A percentile compares a stretch with the other conserved stretches of the same genome.
These are phyloP conservation scores for Lanmaoa pseudosensibilis DNA, from an alignment of 768 basidiomycete genomes.

Conservation along the genomic window DNA sequence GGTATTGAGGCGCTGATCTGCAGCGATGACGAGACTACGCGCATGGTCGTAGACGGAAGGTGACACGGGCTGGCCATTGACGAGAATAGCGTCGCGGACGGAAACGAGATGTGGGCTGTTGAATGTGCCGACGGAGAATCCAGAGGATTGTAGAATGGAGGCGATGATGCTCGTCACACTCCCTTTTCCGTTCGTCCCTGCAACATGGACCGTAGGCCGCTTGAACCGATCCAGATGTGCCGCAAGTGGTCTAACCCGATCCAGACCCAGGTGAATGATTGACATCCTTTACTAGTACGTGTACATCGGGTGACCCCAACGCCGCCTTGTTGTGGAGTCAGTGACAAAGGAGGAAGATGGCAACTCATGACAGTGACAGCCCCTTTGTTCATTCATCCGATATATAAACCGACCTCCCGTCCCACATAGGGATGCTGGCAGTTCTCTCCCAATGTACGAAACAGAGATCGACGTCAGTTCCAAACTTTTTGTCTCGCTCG, in stretches of 20 bases:
- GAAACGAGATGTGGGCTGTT: conserved; percentile 90
- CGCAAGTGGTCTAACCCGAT: conserved; percentile 56
- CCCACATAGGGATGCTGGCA: neutral
- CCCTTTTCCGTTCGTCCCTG: conserved; percentile 98
- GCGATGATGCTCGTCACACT: conserved; percentile 83
- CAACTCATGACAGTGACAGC: neutral
- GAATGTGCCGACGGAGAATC: conserved; percentile 73
- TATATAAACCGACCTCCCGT: conserved; percentile 1
- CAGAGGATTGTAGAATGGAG: conserved; percentile 63
- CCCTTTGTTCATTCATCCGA: neutral
- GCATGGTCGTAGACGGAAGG: conserved; percentile 46
- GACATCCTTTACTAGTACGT: conserved; percentile 46
- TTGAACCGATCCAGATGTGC: conserved; percentile 57
- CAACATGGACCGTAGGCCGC: conserved; percentile 84
- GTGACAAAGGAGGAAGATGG: neutral
- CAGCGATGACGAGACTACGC: conserved; percentile 46
- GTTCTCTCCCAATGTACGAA: conserved; percentile 15
- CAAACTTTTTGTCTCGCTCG: neutral
- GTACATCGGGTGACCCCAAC: neutral
- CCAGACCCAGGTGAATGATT: conserved; percentile 61
- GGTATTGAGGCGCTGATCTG: conserved; percentile 44
- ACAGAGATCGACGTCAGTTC: conserved; percentile 19
- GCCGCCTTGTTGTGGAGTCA: conserved; percentile 1
- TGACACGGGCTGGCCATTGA: conserved; percentile 58
- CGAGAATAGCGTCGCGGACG: conserved; percentile 70